Evolutionary conservation across 371 early-diverging fungal genomes (phyloP), one percentile per base, ranked within the genome.

Genomic region (Batkoa obscura): DNA sequence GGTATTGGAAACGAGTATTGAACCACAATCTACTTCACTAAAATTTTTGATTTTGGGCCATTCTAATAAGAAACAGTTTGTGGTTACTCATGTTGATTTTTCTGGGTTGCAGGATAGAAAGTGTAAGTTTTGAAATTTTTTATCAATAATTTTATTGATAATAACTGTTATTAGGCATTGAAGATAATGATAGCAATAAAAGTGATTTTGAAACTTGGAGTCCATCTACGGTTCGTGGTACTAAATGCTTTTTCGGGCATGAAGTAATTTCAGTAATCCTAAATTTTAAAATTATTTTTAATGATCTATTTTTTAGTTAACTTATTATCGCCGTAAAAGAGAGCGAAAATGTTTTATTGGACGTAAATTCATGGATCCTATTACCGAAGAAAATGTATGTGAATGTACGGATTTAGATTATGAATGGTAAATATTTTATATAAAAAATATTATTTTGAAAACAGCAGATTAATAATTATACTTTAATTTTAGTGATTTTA

Each of bases 171-270:
- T 23, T 23, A 23, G 23, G 23, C 23, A 23, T 58, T 17, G 33
- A 10, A 3, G 39, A 58, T 17, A 50, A 57, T 32, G 63, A 67
- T 6, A 58, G 36, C 0, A 65, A 73, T 39, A 64, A 71, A 36
- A 78, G 78, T 50, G 89, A 89, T 53, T 89, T 84, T 67, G 89
- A 89, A 58, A 68, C 79, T 23, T 90, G 89, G 81, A 71, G 68
- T 32, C 75, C 79, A 34, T 71, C 72, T 42, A 67, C 72, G 23
- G 62, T 71, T 41, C 70, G 78, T 56, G 61, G 67, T 47, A 47
- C 41, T 30, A 58, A 42, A 30, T 58, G 53, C 38, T 53, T 53
- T 30, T 41, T 53, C 15, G 53, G 53, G 6, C 35, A 34, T n/a
- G 39, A 68, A 64, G 75, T 72, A 1, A 69, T 23, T 23, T 23